Evolutionary conservation across 2,329 filamentous ascomycete genomes (phyloP), one percentile per base, ranked within the genome.

Genomic region (Fonsecaea erecta): DNA sequence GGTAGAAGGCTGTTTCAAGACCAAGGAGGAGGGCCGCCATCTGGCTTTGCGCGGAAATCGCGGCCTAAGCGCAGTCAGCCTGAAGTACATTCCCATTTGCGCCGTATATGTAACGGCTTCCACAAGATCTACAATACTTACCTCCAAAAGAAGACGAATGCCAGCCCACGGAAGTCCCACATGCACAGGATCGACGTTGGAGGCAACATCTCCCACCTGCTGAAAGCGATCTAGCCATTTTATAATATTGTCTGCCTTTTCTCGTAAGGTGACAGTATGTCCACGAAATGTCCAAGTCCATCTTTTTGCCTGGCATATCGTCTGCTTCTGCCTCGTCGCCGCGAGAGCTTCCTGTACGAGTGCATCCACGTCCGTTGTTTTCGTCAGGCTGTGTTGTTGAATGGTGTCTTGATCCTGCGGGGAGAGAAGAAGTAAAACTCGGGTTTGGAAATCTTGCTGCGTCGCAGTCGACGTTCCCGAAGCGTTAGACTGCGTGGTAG

Each of bases 11-110:
- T 30, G 53, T 63, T 56, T 63, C 53, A 46, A 55, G 46, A 30
- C 61, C 61, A 26, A 63, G 35, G 28, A 63, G 40, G 54, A 63
- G 52, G 52, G 61, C 43, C 37, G 52, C 52, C 61, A 59, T 63
- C 48, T 63, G 61, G 52, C 51, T 63, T 21, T 55, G 35, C 21
- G 58, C 61, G 28, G 61, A 63, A 30, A 59, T 48, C 16, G 61
- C 53, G 32, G 46, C 61, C 61, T 63, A 52, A 30, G 16, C 26
- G 18, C 24, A 56, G 32, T 66, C 37, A 57, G 74, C 24, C 18
- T 46, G 35, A 54, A 54, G 24, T 40, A 12, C 11, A 43, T 58
- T 43, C 18, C 37, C 54, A 58, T 18, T 24, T 40, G 21, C 18
- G 34, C 35, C 28, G 52, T 28, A 37, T 37, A 37, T 37, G 9